These are phyloP conservation scores for Quercus mongolica DNA, from an alignment of 306 rosid species.

Conservation along the genomic window DNA sequence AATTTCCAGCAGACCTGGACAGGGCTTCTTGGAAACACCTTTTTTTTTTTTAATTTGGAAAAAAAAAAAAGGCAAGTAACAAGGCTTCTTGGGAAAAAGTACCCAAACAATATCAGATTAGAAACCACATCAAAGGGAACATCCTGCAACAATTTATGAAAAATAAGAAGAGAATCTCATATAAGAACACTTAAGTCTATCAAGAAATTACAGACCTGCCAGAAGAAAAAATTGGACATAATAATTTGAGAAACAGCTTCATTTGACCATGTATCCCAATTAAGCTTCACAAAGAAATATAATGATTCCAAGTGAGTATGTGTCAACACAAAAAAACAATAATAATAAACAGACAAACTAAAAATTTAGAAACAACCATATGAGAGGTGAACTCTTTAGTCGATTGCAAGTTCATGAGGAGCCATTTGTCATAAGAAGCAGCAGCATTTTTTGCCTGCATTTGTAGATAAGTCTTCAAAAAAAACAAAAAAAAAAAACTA, in stretches of 20 bases:
- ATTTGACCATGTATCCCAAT: constrained; percentile 97
- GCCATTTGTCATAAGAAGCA: constrained; percentile 78
- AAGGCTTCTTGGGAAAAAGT: background rate
- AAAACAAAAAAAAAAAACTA: no score
- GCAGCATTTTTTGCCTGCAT: constrained; percentile 87
- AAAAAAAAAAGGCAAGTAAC: no score
- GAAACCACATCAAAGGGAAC: background rate
- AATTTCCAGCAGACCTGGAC: background rate
- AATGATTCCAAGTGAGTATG: constrained; percentile 7
- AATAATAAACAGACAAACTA: background rate
- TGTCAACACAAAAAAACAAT: background rate
- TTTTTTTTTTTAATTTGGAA: no score
- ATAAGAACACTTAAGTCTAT: constrained; percentile 1
- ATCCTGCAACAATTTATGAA: background rate
- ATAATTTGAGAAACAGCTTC: constrained; percentile 98
- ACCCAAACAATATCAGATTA: background rate
- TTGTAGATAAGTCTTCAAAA: background rate
- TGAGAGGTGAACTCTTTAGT: constrained; percentile 94
- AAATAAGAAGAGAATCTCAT: background rate
- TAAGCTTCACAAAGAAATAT: constrained; percentile 65
- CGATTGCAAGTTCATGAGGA: constrained; percentile 89
- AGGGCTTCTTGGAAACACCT: background rate
- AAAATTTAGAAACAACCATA: constrained; percentile 51
- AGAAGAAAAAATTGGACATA: constrained; percentile 77
- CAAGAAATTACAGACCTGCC: constrained; percentile 76